These are phyloP conservation scores for Cynara cardunculus DNA, from an alignment of 129 eudicot species.

Conservation along the genomic window DNA sequence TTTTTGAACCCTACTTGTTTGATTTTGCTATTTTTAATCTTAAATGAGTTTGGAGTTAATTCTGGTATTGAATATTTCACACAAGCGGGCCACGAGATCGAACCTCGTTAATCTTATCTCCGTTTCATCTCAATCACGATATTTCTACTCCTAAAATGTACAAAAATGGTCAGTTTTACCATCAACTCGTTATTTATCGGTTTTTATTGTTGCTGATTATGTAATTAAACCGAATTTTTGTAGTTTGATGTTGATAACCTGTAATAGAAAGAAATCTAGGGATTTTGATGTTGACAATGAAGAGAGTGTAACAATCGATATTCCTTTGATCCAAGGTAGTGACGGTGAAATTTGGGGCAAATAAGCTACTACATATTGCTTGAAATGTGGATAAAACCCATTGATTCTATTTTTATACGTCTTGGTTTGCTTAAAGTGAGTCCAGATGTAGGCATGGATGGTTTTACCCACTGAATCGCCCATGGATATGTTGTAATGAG, in stretches of 20 bases:
- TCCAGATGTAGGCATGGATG: conserved; percentile 9
- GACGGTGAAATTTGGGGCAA: conserved; percentile 1
- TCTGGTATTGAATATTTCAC: neutral
- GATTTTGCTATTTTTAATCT: neutral
- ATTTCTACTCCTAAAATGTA: neutral
- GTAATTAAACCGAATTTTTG: neutral
- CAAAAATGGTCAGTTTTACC: neutral
- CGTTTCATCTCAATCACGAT: conserved; percentile 3
- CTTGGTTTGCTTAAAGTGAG: conserved; percentile 5
- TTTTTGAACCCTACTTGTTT: neutral
- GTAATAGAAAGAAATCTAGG: conserved; percentile 10
- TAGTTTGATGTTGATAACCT: neutral
- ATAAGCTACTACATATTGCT: neutral
- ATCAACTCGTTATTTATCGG: neutral
- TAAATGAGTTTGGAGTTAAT: neutral
- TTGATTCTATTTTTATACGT: neutral
- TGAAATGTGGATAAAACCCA: conserved; percentile 6
- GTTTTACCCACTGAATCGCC: conserved; percentile 10
- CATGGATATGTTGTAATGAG: conserved; percentile 13
- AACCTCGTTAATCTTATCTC: conserved; percentile 3
- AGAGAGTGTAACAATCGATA: neutral
- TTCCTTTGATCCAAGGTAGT: neutral
- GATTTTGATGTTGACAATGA: neutral
- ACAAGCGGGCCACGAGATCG: neutral
- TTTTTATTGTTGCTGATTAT: neutral